phyloP scores from a whole-genome alignment of 441 rosid genomes.

The Adansonia madagascariensis region DNA sequence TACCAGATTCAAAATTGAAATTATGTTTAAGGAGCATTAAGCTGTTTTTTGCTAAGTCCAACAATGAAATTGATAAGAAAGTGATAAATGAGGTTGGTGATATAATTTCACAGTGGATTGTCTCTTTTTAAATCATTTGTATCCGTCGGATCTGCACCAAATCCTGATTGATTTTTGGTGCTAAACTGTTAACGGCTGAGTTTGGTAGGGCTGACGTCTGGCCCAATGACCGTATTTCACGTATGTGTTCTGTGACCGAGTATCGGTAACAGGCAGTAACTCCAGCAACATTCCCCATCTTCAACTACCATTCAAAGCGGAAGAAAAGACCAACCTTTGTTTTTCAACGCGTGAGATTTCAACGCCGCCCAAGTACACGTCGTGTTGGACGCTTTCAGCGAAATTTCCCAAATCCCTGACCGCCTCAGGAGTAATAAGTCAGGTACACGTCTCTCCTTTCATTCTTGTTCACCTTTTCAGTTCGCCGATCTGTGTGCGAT shows the following conservation, averaged over 20 bases:
- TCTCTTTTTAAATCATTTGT: not conserved
- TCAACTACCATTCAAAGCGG: conserved; percentile 9
- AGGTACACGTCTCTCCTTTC: conserved; percentile 35
- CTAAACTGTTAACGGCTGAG: not conserved
- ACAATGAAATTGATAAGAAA: too few species aligned
- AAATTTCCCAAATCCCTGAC: conserved; percentile 30
- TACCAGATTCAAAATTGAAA: too few species aligned
- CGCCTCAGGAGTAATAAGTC: not conserved
- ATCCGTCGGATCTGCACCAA: conserved; percentile 10
- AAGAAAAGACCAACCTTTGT: too few species aligned
- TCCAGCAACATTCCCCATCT: conserved; percentile 13
- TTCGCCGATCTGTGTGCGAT: not conserved
- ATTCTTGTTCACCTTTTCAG: not conserved
- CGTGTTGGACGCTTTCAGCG: conserved; percentile 21
- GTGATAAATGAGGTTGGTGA: too few species aligned
- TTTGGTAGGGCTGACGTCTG: conserved; percentile 9
- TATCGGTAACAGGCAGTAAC: conserved; percentile 33
- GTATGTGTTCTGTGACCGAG: conserved; percentile 35
- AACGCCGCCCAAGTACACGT: conserved; percentile 12
- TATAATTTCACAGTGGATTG: too few species aligned
- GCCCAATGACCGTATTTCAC: conserved; percentile 33
- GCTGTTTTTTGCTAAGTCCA: too few species aligned
- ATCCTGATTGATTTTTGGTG: not conserved
- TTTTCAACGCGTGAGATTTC: not conserved
- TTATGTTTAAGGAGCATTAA: too few species aligned